phyloP scores from a whole-genome alignment of 768 basidiomycete genomes.

The Lactarius pseudohatsudake region DNA sequence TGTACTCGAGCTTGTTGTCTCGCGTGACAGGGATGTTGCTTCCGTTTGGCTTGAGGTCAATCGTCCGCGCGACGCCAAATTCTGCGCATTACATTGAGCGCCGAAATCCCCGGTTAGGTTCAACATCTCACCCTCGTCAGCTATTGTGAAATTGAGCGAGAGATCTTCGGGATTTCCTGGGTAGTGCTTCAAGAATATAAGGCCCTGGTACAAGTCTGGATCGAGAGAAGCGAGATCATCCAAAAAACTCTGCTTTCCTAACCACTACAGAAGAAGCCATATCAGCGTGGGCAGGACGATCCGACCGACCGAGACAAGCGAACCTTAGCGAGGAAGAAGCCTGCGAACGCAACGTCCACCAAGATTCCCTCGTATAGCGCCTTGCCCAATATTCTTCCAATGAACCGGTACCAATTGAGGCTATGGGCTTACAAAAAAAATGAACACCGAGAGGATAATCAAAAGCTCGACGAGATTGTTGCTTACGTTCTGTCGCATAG shows the following conservation, averaged over 20 bases:
- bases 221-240: conserved; percentile 93
- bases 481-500: conserved; percentile 84
- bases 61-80: conserved; percentile 71
- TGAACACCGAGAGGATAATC: conserved; percentile 6
- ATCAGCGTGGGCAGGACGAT: not conserved
- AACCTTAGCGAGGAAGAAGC: conserved; percentile 91
- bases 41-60: conserved; percentile 82
- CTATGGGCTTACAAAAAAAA: conserved; percentile 57
- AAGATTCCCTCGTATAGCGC: conserved; percentile 96
- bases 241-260: conserved; percentile 87
- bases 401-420: conserved; percentile 89
- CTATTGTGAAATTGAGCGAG: conserved; percentile 85
- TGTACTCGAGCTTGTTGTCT: conserved; percentile 88
- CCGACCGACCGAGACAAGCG: conserved; percentile 14
- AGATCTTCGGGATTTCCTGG: conserved; percentile 83
- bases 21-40: conserved; percentile 81
- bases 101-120: not conserved
- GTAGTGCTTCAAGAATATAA: conserved; percentile 93
- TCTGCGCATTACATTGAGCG: conserved; percentile 47
- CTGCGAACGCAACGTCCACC: conserved; percentile 91
- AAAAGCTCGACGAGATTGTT: not conserved
- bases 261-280: conserved; percentile 56
- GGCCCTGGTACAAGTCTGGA: conserved; percentile 87
- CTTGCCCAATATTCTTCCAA: conserved; percentile 92
- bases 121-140: conserved; percentile 66